Evolutionary conservation across 2,329 filamentous ascomycete genomes (phyloP).

Genomic region (Aspergillus brasiliensis): DNA sequence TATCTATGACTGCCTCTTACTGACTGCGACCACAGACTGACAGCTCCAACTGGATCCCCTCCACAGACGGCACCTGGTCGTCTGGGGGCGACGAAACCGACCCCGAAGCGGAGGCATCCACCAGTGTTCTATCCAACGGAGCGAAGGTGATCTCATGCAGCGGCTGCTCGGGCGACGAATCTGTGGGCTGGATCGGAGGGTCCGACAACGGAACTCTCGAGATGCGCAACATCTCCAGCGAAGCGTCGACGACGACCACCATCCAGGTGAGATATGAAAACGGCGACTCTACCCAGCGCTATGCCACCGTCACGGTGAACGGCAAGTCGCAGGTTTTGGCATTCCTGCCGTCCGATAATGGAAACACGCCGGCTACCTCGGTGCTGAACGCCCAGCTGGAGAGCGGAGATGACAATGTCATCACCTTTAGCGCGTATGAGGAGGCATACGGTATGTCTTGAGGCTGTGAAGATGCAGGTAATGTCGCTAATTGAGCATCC

Average conservation of each 20-base stretch:
- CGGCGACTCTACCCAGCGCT: conserved; percentile 56
- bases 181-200: conserved; percentile 61
- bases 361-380: neutral
- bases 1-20: rapidly evolving
- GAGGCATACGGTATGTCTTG: conserved; percentile 2
- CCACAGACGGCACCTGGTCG: conserved; percentile 12
- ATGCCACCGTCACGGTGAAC: conserved; percentile 60
- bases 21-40: neutral
- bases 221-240: conserved; percentile 51
- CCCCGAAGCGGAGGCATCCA: conserved; percentile 5
- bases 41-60: conserved; percentile 9
- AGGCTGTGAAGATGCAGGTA: neutral
- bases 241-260: conserved; percentile 51
- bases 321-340: conserved; percentile 54
- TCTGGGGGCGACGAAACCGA: neutral
- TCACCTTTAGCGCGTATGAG: neutral
- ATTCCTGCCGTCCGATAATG: conserved; percentile 48
- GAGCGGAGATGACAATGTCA: neutral
- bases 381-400: conserved; percentile 1
- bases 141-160: conserved; percentile 53
- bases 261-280: conserved; percentile 60
- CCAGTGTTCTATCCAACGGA: conserved; percentile 43
- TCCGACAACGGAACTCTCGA: conserved; percentile 49
- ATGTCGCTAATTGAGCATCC: neutral
- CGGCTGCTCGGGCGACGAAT: conserved; percentile 52